Conservation (phyloP, 441 rosid genomes). For the Erodium texanum region DNA sequence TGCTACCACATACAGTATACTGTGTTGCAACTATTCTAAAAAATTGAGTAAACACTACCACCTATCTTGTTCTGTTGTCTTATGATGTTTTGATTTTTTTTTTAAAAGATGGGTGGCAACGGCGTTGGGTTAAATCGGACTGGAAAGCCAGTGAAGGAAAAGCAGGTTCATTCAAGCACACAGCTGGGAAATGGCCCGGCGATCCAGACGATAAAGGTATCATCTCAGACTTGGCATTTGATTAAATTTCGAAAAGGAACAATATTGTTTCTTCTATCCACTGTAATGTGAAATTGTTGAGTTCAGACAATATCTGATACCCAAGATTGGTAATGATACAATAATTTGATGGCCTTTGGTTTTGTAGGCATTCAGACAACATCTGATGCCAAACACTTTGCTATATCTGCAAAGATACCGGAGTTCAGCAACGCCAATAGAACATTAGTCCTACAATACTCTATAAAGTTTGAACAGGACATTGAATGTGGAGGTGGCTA, state of each 20-base stretch:
- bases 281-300: background rate
- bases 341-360: background rate
- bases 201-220: background rate
- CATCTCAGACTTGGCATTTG: background rate
- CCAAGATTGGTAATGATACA: background rate
- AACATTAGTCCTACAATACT: background rate
- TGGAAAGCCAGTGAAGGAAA: slow-evolving; percentile 4
- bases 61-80: background rate
- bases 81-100: background rate
- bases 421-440: slow-evolving; percentile 2
- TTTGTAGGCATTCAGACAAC: slow-evolving; percentile 1
- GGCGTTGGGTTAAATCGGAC: slow-evolving; percentile 14
- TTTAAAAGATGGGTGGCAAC: slow-evolving; percentile 23
- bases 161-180: background rate
- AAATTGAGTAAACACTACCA: background rate
- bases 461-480: slow-evolving; percentile 2
- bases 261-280: background rate
- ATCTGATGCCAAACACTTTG: slow-evolving; percentile 1
- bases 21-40: background rate
- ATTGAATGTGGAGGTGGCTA: slow-evolving; percentile 2
- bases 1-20: background rate
- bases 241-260: background rate
- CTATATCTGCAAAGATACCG: slow-evolving; percentile 1
- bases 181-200: slow-evolving; percentile 1
- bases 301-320: background rate